These are phyloP conservation scores for Aegilops umbellulata DNA, from an alignment of 176 grass and related monocot species.

Conservation along the genomic window DNA sequence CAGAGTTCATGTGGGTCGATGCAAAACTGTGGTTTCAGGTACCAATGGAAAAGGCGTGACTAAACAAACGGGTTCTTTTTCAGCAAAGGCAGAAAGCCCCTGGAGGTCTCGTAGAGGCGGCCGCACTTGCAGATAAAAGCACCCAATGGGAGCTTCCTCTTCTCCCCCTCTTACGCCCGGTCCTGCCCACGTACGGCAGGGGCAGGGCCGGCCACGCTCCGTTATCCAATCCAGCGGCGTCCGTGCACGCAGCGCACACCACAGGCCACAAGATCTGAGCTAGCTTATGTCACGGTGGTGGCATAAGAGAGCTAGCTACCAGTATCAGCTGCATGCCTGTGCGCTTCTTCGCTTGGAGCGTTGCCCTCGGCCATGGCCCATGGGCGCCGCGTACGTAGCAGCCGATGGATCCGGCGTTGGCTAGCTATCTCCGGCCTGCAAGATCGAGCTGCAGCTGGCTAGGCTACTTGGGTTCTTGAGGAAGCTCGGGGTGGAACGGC, in stretches of 20 bases:
- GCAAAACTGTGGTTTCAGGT: conserved; percentile 26
- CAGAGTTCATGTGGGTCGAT: background rate
- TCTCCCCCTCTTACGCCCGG: conserved; percentile 57
- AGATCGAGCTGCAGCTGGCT: background rate
- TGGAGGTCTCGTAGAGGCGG: conserved; percentile 38
- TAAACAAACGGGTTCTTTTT: background rate
- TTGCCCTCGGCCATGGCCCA: conserved; percentile 30
- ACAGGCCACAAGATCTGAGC: conserved; percentile 32
- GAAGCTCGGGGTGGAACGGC: conserved; percentile 1
- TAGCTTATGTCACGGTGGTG: conserved; percentile 43
- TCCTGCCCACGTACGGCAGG: conserved; percentile 45
- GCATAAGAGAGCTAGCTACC: background rate
- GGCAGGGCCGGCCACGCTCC: conserved; percentile 26
- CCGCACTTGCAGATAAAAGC: conserved; percentile 43
- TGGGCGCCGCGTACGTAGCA: background rate
- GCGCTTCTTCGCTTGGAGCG: conserved; percentile 17
- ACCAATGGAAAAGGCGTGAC: background rate
- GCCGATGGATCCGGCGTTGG: background rate
- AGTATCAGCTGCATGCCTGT: background rate
- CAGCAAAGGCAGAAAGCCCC: conserved; percentile 3
- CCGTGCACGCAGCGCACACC: conserved; percentile 12
- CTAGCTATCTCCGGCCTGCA: background rate
- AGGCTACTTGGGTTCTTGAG: background rate
- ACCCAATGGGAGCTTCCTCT: conserved; percentile 61
- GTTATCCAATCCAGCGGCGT: background rate